Evolutionary conservation across 495 filamentous ascomycete species (phyloP).

Genomic region (Neurospora pannonica): DNA sequence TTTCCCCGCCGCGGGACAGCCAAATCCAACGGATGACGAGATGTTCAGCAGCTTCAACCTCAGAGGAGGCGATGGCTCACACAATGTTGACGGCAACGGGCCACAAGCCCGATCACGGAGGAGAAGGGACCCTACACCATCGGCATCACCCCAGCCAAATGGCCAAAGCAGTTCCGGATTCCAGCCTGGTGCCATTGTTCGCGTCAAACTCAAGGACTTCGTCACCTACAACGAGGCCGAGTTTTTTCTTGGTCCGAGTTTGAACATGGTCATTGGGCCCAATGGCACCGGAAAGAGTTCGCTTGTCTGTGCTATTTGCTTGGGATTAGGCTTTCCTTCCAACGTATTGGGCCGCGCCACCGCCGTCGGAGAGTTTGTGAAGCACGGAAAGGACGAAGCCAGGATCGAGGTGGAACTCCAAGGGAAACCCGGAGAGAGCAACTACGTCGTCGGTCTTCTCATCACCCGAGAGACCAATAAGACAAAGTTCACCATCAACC

Average conservation of each 20-base stretch:
- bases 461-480: constrained; percentile 79
- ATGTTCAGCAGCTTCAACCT: neutral
- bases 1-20: neutral
- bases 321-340: constrained; percentile 79
- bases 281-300: constrained; percentile 98
- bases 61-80: neutral
- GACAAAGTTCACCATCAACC: constrained; percentile 58
- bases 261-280: constrained; percentile 98
- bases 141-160: constrained; percentile 1
- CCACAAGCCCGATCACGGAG: neutral
- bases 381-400: constrained; percentile 71
- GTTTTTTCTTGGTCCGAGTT: constrained; percentile 78
- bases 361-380: constrained; percentile 81
- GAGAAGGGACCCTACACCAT: neutral
- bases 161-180: constrained; percentile 19
- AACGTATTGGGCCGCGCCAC: constrained; percentile 82
- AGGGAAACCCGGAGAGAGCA: constrained; percentile 42
- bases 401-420: constrained; percentile 84
- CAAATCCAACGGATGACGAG: neutral
- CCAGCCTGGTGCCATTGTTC: constrained; percentile 81
- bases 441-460: constrained; percentile 62
- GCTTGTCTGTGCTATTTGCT: constrained; percentile 91
- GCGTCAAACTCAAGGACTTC: constrained; percentile 82
- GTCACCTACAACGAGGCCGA: constrained; percentile 90
- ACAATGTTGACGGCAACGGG: neutral